Evolutionary conservation across 2,329 filamentous ascomycete genomes (phyloP).

Genomic region (Hypoxylon sp.): DNA sequence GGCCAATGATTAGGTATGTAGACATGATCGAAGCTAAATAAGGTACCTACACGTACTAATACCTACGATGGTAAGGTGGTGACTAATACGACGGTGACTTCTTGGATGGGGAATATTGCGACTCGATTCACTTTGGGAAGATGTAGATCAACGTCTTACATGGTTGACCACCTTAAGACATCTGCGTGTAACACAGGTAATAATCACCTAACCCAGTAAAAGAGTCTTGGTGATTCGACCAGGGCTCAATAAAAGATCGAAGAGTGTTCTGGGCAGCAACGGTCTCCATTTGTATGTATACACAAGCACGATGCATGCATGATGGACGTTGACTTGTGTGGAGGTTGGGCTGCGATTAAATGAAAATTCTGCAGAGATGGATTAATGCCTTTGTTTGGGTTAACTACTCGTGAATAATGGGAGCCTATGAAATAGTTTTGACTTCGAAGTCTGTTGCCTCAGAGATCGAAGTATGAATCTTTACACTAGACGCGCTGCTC

Average conservation of each 20-base stretch:
- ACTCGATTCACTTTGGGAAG: slow-evolving; percentile 9
- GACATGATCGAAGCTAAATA: neutral
- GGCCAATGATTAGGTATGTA: neutral
- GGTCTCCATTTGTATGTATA: slow-evolving; percentile 28
- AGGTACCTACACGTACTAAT: neutral
- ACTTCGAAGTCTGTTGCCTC: neutral
- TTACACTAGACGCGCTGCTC: neutral
- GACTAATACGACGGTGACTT: neutral
- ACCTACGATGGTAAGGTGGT: neutral
- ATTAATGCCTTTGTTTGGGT: slow-evolving; percentile 23
- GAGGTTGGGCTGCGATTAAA: slow-evolving; percentile 39
- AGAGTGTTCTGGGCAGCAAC: slow-evolving; percentile 41
- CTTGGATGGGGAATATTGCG: neutral
- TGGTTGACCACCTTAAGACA: slow-evolving; percentile 16
- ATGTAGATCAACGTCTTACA: slow-evolving; percentile 4
- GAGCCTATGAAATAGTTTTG: neutral
- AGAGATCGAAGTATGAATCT: neutral
- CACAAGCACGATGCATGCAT: slow-evolving; percentile 25
- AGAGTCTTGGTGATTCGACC: slow-evolving; percentile 26
- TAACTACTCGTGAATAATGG: neutral
- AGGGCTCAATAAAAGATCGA: slow-evolving; percentile 29
- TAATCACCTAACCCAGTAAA: slow-evolving; percentile 39
- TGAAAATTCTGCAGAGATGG: slow-evolving; percentile 18
- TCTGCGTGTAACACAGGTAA: slow-evolving; percentile 20
- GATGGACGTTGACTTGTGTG: slow-evolving; percentile 29